Evolutionary conservation across 192 early-diverging fungal genomes (phyloP), one percentile per base, ranked within the genome.

Genomic region (Coemansia sp.): DNA sequence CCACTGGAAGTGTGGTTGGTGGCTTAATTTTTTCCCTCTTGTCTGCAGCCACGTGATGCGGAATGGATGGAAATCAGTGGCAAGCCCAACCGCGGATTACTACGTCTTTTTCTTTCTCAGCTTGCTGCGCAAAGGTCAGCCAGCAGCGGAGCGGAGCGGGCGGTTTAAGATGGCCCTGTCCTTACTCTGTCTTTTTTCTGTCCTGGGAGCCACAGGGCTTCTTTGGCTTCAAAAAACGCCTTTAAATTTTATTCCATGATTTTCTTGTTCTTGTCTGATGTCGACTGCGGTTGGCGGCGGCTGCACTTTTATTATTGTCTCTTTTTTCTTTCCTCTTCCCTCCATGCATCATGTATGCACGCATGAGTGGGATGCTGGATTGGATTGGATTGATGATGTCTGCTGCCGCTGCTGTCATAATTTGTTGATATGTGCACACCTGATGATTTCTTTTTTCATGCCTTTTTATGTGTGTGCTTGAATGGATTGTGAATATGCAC

Each of bases 1-100:
- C 51, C 36, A 10, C 36, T 38, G 36, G 16, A 16, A 22, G 32
- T 36, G 16, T 18, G 33, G 33, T 36, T 17, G 36, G 70, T 72
- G 70, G 70, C 70, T 72, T 64, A 72, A 72, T 72, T 59, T 57
- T 48, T 58, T 16, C n/a, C 33, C 28, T 33, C 31, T 54, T 22
- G 56, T n/a, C 56, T 10, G 67, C 29, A 16, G 42, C 63, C 71
- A 72, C 71, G 71, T 72, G 71, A 72, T 63, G 71, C 61, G 61
- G 61, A 63, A 51, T 52, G 32, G 3, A 7, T 45, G 4, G 42
- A 45, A 11, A 45, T 8, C 34, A 36, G 34, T 8, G 8, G 34
- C 34, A 8, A 36, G 34, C 34, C n/a, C n/a, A n/a, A n/a, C n/a
- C n/a, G n/a, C n/a, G n/a, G n/a, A 22, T 20, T 50, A 20, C 20